phyloP scores from a whole-genome alignment of 2,329 filamentous ascomycete species.

The Ambrosiella xylebori region DNA sequence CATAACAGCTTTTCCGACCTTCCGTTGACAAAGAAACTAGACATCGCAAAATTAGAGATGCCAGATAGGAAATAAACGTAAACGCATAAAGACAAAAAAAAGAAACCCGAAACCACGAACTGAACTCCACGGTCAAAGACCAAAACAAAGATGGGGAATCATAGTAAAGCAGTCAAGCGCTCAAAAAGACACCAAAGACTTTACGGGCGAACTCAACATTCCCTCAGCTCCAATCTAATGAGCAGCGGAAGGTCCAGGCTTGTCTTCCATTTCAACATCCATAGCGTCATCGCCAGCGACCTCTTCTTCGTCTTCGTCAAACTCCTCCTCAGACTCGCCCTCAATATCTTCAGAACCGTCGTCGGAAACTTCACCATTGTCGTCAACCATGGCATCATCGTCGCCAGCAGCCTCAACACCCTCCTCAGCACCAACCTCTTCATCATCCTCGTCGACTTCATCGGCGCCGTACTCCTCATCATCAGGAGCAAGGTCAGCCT shows the following conservation, averaged over 20 bases:
- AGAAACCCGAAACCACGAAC: slow-evolving; percentile 8
- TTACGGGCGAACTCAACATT: slow-evolving; percentile 1
- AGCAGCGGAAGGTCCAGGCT: slow-evolving; percentile 17
- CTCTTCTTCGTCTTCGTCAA: slow-evolving; percentile 40
- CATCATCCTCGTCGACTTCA: slow-evolving; percentile 60
- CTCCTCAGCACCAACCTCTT: slow-evolving; percentile 33
- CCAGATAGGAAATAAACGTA: not conserved
- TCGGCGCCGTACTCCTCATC: slow-evolving; percentile 85
- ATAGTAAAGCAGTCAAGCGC: slow-evolving; percentile 5
- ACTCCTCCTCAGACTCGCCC: slow-evolving; percentile 55
- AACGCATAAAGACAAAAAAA: slow-evolving; percentile 3
- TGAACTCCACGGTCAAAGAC: slow-evolving; percentile 9
- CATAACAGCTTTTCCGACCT: not conserved
- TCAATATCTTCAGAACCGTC: slow-evolving; percentile 66
- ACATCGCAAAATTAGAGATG: slow-evolving; percentile 1
- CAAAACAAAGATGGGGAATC: slow-evolving; percentile 11
- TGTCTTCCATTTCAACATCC: slow-evolving; percentile 32
- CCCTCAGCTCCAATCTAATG: slow-evolving; percentile 10
- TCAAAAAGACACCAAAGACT: slow-evolving; percentile 9
- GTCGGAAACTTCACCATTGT: slow-evolving; percentile 50
- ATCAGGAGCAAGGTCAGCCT: slow-evolving; percentile 73
- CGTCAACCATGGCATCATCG: slow-evolving; percentile 30
- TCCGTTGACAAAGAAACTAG: slow-evolving; percentile 1
- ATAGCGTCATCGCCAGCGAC: slow-evolving; percentile 28
- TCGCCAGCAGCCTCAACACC: slow-evolving; percentile 34